phyloP scores from a whole-genome alignment of 495 filamentous ascomycete species.

The Saxophila tyrrhenica region DNA sequence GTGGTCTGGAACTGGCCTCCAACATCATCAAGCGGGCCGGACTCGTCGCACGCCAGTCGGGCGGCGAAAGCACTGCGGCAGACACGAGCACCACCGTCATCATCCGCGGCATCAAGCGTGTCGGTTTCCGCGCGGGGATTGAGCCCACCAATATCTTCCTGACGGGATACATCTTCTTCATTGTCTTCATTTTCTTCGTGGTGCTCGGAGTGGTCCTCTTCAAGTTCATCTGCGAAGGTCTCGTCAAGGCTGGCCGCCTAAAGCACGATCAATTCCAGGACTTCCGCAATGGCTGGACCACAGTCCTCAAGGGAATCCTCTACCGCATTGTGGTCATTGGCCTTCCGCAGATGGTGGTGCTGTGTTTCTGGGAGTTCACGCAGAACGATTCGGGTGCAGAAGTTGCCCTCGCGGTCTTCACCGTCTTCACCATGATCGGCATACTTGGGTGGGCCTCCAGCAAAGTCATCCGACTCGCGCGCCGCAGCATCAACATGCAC shows the following conservation, averaged over 20 bases:
- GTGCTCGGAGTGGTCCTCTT: slow-evolving; percentile 63
- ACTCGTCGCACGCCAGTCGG: neutral
- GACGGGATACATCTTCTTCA: slow-evolving; percentile 83
- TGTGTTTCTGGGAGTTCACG: slow-evolving; percentile 93
- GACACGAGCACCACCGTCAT: slow-evolving; percentile 43
- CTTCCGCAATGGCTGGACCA: slow-evolving; percentile 84
- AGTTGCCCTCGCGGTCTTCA: slow-evolving; percentile 78
- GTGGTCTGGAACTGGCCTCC: slow-evolving; percentile 38
- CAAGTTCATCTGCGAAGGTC: slow-evolving; percentile 66
- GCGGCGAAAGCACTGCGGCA: neutral
- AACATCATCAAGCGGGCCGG: slow-evolving; percentile 33
- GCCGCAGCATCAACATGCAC: slow-evolving; percentile 79
- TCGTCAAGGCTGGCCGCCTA: slow-evolving; percentile 63
- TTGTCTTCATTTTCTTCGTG: slow-evolving; percentile 65
- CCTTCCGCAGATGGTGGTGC: slow-evolving; percentile 81
- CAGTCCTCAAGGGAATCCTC: slow-evolving; percentile 80
- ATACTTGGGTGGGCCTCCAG: slow-evolving; percentile 79
- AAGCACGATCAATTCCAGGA: slow-evolving; percentile 83
- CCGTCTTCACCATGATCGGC: slow-evolving; percentile 67
- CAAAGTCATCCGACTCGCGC: slow-evolving; percentile 83
- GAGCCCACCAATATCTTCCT: slow-evolving; percentile 91
- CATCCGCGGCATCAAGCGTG: slow-evolving; percentile 79
- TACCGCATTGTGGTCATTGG: slow-evolving; percentile 87
- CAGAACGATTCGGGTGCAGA: slow-evolving; percentile 75
- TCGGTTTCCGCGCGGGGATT: slow-evolving; percentile 73